These are phyloP conservation scores for Fraxinus quadrangulata DNA, from an alignment of 257 asterid genomes.

Conservation along the genomic window DNA sequence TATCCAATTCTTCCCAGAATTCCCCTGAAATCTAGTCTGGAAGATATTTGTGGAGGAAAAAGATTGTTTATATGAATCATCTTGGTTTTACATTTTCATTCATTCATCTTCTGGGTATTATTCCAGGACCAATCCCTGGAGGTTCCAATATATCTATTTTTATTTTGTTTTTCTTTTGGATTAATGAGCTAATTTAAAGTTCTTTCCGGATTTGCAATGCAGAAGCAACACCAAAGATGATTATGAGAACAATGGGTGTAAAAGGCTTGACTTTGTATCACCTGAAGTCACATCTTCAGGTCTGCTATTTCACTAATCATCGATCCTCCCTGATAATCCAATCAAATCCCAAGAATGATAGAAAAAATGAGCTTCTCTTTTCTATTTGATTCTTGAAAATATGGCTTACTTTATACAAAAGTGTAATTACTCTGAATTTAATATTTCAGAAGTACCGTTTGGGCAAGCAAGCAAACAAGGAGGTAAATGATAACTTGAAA, in stretches of 20 bases:
- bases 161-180: slow-evolving; percentile 6
- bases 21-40: no score
- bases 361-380: not conserved
- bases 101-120: no score
- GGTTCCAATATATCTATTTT: not conserved
- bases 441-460: slow-evolving; percentile 76
- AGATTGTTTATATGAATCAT: no score
- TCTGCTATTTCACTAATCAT: slow-evolving; percentile 15
- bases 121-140: not conserved
- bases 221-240: slow-evolving; percentile 93
- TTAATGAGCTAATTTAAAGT: slow-evolving; percentile 8
- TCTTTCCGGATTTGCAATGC: slow-evolving; percentile 33
- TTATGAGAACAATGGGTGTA: slow-evolving; percentile 91
- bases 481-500: slow-evolving; percentile 73
- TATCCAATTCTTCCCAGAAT: no score
- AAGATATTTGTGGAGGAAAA: no score
- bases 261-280: slow-evolving; percentile 93
- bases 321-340: not conserved
- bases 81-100: no score
- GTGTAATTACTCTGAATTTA: slow-evolving; percentile 15
- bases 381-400: not conserved
- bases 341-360: not conserved
- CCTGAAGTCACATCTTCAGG: slow-evolving; percentile 98
- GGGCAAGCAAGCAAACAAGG: slow-evolving; percentile 82
- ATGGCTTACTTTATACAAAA: not conserved